Percentiles rank a stretch among this genome's conserved stretches.
Evolutionary conservation across 352 stramenopile genomes (phyloP).

Genomic region (Pythium rhizo-oryzae): DNA sequence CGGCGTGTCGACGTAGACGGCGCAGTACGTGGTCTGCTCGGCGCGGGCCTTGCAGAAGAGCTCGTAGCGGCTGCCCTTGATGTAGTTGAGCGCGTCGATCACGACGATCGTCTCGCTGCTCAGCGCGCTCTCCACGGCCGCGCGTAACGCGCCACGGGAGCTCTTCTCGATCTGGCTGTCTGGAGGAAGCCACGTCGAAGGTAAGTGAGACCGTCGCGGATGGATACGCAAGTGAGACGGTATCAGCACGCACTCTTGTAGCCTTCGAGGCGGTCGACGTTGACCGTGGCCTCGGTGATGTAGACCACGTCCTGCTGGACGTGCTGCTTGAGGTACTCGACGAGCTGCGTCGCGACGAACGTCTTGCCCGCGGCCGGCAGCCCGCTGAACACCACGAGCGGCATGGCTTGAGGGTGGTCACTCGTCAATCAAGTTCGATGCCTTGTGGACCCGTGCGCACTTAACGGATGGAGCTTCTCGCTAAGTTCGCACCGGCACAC

Average conservation of each 20-base stretch:
- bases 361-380: slow-evolving; percentile 75
- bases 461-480: neutral
- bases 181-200: slow-evolving; percentile 17
- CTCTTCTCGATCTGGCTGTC: slow-evolving; percentile 70
- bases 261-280: slow-evolving; percentile 55
- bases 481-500: too few species aligned
- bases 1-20: slow-evolving; percentile 82
- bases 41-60: slow-evolving; percentile 94
- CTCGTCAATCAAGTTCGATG: neutral
- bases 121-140: slow-evolving; percentile 62
- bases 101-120: slow-evolving; percentile 83
- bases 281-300: slow-evolving; percentile 64
- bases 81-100: slow-evolving; percentile 95
- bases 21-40: slow-evolving; percentile 90
- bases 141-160: slow-evolving; percentile 65
- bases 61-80: slow-evolving; percentile 96
- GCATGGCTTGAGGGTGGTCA: slow-evolving; percentile 44
- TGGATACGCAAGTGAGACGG: neutral
- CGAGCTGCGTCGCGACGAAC: slow-evolving; percentile 51
- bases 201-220: neutral
- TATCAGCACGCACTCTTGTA: slow-evolving; percentile 53
- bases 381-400: slow-evolving; percentile 75
- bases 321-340: slow-evolving; percentile 46
- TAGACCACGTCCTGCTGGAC: slow-evolving; percentile 50
- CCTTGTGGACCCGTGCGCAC: slow-evolving; percentile 16